phyloP scores from a whole-genome alignment of 1,284 basidiomycete species.

The Exobasidium rhododendri region DNA sequence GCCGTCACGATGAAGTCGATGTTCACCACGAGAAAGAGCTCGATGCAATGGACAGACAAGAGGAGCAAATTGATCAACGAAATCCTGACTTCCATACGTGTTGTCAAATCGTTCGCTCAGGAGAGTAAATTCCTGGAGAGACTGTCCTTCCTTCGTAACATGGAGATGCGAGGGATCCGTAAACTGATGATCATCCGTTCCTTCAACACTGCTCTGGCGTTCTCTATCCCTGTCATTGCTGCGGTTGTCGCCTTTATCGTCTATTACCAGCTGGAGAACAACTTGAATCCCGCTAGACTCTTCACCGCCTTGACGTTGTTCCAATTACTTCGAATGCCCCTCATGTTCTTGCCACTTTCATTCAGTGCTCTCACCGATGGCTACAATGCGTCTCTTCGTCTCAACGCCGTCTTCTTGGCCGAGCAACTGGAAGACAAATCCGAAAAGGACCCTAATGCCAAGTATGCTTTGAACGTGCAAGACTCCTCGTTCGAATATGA shows the following conservation, averaged over 20 bases:
- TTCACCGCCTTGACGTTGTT: conserved; percentile 53
- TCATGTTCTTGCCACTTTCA: conserved; percentile 63
- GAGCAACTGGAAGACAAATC: conserved; percentile 60
- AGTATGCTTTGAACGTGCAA: conserved; percentile 57
- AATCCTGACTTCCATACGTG: conserved; percentile 50
- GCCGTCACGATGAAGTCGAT: conserved; percentile 70
- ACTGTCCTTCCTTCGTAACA: conserved; percentile 68
- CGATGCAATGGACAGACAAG: conserved; percentile 85
- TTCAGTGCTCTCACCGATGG: conserved; percentile 50
- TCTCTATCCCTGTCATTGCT: conserved; percentile 74
- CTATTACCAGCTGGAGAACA: conserved; percentile 66
- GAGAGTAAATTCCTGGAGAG: conserved; percentile 59
- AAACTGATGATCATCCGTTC: conserved; percentile 70
- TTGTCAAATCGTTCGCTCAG: conserved; percentile 50
- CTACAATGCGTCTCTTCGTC: conserved; percentile 42
- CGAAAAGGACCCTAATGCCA: conserved; percentile 45
- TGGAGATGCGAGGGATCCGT: conserved; percentile 76
- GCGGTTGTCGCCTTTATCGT: conserved; percentile 81
- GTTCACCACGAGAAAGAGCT: conserved; percentile 69
- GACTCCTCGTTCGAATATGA: conserved; percentile 70
- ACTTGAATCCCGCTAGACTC: conserved; percentile 63
- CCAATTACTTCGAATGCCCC: conserved; percentile 66
- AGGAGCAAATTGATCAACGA: conserved; percentile 51
- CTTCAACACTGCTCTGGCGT: conserved; percentile 66
- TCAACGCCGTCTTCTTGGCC: conserved; percentile 62